Conservation (phyloP, 2,329 filamentous ascomycete genomes). For the Fusarium tuaranense region DNA sequence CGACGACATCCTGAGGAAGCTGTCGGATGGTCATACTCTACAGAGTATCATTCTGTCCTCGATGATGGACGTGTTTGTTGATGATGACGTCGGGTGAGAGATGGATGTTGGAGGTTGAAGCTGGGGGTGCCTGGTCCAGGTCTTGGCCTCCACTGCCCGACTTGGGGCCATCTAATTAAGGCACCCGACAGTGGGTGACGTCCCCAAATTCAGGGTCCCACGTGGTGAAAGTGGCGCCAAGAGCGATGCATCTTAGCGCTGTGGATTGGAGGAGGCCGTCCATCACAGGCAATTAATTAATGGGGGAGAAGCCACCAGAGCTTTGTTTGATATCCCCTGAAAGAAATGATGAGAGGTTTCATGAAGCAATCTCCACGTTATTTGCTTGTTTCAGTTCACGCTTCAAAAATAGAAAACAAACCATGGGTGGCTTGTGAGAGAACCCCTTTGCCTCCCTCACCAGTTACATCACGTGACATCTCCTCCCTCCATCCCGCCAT, state of each 20-base stretch:
- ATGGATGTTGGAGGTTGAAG: constrained; percentile 11
- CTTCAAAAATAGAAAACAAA: background rate
- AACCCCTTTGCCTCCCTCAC: constrained; percentile 8
- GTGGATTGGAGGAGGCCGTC: constrained; percentile 14
- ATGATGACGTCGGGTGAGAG: constrained; percentile 29
- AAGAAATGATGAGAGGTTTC: background rate
- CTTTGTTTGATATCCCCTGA: background rate
- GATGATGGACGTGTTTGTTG: background rate
- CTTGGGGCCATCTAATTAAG: constrained; percentile 32
- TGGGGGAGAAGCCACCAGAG: constrained; percentile 15
- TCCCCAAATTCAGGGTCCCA: constrained; percentile 37
- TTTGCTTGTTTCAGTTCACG: background rate
- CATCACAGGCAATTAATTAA: constrained; percentile 11
- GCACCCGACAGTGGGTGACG: constrained; percentile 30
- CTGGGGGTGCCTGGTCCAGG: constrained; percentile 7
- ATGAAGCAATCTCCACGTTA: background rate
- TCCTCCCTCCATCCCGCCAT: constrained; percentile 21
- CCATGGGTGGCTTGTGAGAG: background rate
- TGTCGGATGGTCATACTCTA: constrained; percentile 72
- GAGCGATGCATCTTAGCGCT: constrained; percentile 28
- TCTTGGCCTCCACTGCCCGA: background rate
- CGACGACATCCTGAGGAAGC: constrained; percentile 76
- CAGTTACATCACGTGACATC: constrained; percentile 30
- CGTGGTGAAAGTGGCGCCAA: constrained; percentile 40
- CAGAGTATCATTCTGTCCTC: constrained; percentile 31